Evolutionary conservation across 2,329 filamentous ascomycete species (phyloP).

Genomic region (Thermomyces lanuginosus): DNA sequence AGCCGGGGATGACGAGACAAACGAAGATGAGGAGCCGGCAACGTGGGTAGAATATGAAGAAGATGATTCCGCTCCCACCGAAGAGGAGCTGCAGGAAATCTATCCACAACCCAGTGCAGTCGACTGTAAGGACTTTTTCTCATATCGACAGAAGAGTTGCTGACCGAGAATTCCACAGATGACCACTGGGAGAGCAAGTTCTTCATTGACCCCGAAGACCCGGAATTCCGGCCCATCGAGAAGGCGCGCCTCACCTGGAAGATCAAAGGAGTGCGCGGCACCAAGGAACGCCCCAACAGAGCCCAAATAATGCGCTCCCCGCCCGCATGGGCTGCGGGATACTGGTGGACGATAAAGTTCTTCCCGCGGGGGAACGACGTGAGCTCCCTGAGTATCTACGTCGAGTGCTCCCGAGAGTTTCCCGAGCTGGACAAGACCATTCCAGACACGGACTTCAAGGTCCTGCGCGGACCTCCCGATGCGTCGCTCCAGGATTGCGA

Average conservation of each 20-base stretch:
- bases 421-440: constrained; percentile 22
- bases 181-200: constrained; percentile 43
- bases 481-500: constrained; percentile 15
- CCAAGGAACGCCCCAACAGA: constrained; percentile 42
- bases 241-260: constrained; percentile 43
- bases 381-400: constrained; percentile 42
- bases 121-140: constrained; percentile 27
- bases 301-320: constrained; percentile 43
- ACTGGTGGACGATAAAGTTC: constrained; percentile 51
- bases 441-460: constrained; percentile 25
- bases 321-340: constrained; percentile 38
- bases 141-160: constrained; percentile 3
- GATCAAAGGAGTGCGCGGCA: constrained; percentile 43
- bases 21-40: constrained; percentile 34
- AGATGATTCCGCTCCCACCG: constrained; percentile 39
- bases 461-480: constrained; percentile 23
- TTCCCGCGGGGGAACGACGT: constrained; percentile 46
- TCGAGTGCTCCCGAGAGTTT: constrained; percentile 42
- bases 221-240: constrained; percentile 38
- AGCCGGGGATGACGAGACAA: constrained; percentile 38
- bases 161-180: constrained; percentile 18
- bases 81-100: constrained; percentile 43
- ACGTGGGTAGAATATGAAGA: constrained; percentile 41
- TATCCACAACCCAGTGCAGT: constrained; percentile 39
- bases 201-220: constrained; percentile 40